Base-by-base conservation (phyloP, 2,329 filamentous ascomycete species). In the Talaromyces amestolkiae region DNA sequence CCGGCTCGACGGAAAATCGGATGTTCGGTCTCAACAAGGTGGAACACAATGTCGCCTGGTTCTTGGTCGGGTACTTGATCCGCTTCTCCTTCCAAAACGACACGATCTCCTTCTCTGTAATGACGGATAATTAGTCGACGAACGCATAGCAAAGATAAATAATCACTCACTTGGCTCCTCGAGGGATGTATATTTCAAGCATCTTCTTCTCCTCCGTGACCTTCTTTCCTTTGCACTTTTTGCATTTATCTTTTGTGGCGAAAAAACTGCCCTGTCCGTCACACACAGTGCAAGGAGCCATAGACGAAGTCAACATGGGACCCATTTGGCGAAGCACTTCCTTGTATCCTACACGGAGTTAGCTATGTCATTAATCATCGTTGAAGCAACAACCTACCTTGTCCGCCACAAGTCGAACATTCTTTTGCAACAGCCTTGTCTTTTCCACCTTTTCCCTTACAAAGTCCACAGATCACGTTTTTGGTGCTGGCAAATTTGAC, bases 221-320 rank as follows among this genome's bases (percentile, higher is more conserved):
- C 68, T 92, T 87, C 78, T 91, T 91, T 74, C 95, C 95, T 81
- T 98, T 98, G 87, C 95, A 99, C 83, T 95, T 97, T 85, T 96
- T 97, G 84, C 95, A 99, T 76, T 92, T 92, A 75, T 99, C 95
- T 83, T 98, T 98, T 75, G 97, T 92, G 78, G 94, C 94, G 82
- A 89, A 96, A 74, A 93, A 88, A 74, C 89, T 88, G 6, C 95
- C 95, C n/a, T 88, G 86, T 39, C 93, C 94, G 67, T 89, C 85
- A 80, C 95, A 99, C 73, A 90, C 89, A 72, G 90, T 89, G 78
- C 95, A 99, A 41, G 89, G 79, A 43, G 93, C 87, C 7, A 89
- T 87, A 73, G 92, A 89, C 73, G 92, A 90, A 35, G 92, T 91
- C 68, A 97, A 83, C 66, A 93, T 93, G 22, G 93, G 92, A 0